These are phyloP conservation scores for Linnemannia elongata DNA, from an alignment of 192 early-diverging fungal species.

Conservation along the genomic window DNA sequence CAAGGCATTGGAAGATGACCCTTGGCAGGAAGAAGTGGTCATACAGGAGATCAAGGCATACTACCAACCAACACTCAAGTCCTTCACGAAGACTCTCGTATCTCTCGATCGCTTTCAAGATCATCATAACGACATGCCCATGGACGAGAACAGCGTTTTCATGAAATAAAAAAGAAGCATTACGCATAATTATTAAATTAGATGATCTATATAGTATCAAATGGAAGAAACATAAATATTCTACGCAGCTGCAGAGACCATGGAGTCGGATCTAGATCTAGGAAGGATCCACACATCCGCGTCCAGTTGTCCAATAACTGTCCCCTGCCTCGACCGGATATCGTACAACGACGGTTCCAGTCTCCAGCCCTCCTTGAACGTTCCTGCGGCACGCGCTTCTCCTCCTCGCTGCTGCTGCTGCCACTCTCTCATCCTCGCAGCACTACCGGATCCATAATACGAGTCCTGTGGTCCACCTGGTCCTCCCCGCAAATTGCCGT, in stretches of 20 bases:
- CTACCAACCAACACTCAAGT: background rate
- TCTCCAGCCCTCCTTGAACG: conserved; percentile 38
- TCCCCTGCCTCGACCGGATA: conserved; percentile 42
- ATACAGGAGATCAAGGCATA: background rate
- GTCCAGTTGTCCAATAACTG: conserved; percentile 46
- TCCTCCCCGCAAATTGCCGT: background rate
- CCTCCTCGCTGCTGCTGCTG: background rate
- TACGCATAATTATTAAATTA: no score
- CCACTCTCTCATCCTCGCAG: background rate
- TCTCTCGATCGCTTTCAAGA: background rate
- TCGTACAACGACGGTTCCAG: conserved; percentile 45
- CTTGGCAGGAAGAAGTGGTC: background rate
- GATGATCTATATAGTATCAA: no score
- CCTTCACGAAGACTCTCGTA: background rate
- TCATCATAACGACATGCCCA: background rate
- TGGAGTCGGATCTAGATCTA: conserved; percentile 43
- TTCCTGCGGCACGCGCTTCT: background rate
- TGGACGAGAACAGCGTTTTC: background rate
- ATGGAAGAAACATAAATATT: background rate
- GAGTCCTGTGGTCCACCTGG: background rate
- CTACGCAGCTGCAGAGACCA: conserved; percentile 52
- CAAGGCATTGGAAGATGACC: background rate
- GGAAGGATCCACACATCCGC: conserved; percentile 52
- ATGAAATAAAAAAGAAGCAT: background rate
- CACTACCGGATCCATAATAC: background rate